Evolutionary conservation across 345 rosid species (phyloP), one percentile per base, ranked within the genome.

Genomic region (Raphanus raphanistrum): DNA sequence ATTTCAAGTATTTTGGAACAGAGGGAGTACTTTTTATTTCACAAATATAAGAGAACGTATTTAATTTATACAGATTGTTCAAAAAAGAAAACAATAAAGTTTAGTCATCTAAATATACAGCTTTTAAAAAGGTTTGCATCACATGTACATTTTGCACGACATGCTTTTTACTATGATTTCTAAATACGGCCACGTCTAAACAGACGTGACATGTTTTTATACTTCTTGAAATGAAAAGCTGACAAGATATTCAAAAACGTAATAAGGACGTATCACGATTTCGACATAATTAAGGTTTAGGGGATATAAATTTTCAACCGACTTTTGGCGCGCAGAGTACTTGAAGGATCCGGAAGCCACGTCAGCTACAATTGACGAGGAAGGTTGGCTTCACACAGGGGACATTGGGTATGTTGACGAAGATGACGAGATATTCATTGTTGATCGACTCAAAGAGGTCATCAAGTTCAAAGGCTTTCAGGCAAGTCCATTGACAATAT

Each of bases 341-440:
- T 79, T 91, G 77, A 90, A 91, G 66, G 92, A 93, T 52, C 60
- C 80, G 1, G 88, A 83, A 72, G 88, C 98, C 10, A 93, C 98
- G 1, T 75, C 88, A 3, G 76, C 76, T 35, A 91, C 96, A 74
- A 87, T 93, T 68, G 98, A 93, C 12, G 48, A 75, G 2, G 90
- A 93, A 33, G 97, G 98, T 8, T 93, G 98, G 98, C 90, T 93
- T 29, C 97, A 89, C 83, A 93, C 98, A 0, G 98, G 98, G 0
- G 98, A 91, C 68, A 90, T 93, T 25, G 98, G 98, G 17, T 93
- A 82, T 67, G 92, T 91, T 0, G 98, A 93, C 59, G 89, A 93
- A 9, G 96, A 90, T 12, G 87, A 88, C 5, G 98, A 93, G 81
- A 70, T 93, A 50, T 93, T 90, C 82, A 91, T 93, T 27, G 88